Base-by-base conservation (phyloP, 345 rosid genomes). In the Rhodamnia argentea region DNA sequence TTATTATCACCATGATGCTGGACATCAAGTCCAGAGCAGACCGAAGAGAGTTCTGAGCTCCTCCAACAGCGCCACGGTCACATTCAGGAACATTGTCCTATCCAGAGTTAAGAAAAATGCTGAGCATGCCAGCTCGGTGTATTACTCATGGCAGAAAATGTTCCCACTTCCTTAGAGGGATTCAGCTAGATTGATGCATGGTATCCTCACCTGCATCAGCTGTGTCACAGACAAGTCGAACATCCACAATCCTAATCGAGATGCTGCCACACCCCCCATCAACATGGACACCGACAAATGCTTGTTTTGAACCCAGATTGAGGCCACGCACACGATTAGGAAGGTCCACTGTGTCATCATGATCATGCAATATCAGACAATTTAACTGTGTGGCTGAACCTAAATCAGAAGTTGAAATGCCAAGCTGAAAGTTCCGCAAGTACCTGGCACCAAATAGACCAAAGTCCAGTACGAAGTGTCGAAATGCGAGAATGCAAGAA, bases 401-500 rank as follows among this genome's bases (percentile, higher is more conserved):
- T 51, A 81, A 52, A 18, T 32, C 47, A 37, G 40, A 1, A 85
- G 44, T 50, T 44, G 58, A 51, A 56, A 52, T 13, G 55, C 7
- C 47, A 62, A 24, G 47, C 47, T 55, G 60, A 29, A 14, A 7
- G 5, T 10, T 40, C 10, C 57, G 29, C 15, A 74, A 20, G 50
- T 87, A 96, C 99, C 98, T 95, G 99, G 86, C 90, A 91, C 98
- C 99, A 96, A 86, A 95, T 86, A 83, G 98, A 93, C 99, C 98
- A 96, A 59, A 95, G 93, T 85, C 98, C 98, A 52, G 98, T 92
- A 88, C 98, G 92, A 81, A 95, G 91, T 3, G 94, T 92, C 32
- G 84, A 89, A 81, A 95, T 88, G 44, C 82, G 94, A 44, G 94
- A 90, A 32, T 95, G 96, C 88, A 95, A 55, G 37, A 91, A 82